Evolutionary conservation across 495 filamentous ascomycete genomes (phyloP).

Genomic region (Clavariopsis aquatica): DNA sequence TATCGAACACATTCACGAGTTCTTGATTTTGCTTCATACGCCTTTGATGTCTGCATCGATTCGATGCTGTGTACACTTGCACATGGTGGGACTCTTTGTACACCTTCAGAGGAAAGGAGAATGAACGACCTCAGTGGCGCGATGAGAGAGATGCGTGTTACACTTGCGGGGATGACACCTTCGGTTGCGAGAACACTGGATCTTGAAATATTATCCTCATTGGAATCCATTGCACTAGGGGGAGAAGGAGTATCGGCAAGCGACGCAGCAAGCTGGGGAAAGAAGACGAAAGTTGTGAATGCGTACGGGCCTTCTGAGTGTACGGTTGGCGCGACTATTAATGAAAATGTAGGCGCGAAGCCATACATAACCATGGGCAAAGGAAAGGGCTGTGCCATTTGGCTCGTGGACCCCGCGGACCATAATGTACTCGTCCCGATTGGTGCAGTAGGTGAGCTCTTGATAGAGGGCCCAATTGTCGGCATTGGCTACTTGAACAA

Average conservation of each 20-base stretch:
- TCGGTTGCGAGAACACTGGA: conserved; percentile 27
- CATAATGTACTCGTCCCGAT: conserved; percentile 45
- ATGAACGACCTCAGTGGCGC: conserved; percentile 38
- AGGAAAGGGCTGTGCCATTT: conserved; percentile 50
- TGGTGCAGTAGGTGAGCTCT: conserved; percentile 33
- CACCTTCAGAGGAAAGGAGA: conserved; percentile 44
- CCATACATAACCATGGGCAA: conserved; percentile 47
- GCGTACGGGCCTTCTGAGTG: conserved; percentile 34
- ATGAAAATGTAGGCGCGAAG: conserved; percentile 31
- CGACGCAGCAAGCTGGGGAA: conserved; percentile 20
- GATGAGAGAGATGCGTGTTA: conserved; percentile 38
- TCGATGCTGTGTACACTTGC: conserved; percentile 29
- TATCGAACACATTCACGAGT: conserved; percentile 20
- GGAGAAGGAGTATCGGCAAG: conserved; percentile 26
- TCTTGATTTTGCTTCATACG: conserved; percentile 31
- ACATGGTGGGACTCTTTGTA: conserved; percentile 46
- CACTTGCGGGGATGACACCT: conserved; percentile 37
- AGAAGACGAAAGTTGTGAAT: conserved; percentile 21
- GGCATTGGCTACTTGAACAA: conserved; percentile 30
- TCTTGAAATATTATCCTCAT: conserved; percentile 2
- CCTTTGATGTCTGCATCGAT: conserved; percentile 34
- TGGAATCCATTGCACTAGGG: conserved; percentile 20
- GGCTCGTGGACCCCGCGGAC: conserved; percentile 60
- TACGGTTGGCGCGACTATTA: conserved; percentile 47
- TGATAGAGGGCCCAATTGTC: conserved; percentile 32